Conservation (phyloP, 2,329 filamentous ascomycete species). For the Endothia cerciana region DNA sequence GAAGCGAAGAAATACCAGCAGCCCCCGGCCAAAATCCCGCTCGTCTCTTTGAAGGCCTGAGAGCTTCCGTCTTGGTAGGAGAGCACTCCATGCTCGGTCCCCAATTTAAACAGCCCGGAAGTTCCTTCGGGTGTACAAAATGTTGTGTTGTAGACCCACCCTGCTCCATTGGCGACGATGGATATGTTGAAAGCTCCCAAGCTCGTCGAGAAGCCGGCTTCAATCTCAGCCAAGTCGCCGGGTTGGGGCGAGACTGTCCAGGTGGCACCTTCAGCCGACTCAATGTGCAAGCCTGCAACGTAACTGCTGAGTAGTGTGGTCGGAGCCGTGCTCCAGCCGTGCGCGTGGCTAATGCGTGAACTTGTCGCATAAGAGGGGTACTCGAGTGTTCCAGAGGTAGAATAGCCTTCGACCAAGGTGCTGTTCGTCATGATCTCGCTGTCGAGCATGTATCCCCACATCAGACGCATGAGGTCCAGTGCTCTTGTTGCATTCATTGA, state of each 20-base stretch:
- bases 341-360: slow-evolving; percentile 15
- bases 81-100: neutral
- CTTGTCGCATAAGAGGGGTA: slow-evolving; percentile 16
- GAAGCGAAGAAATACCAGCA: neutral
- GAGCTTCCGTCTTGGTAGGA: neutral
- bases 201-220: slow-evolving; percentile 4
- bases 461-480: slow-evolving; percentile 10
- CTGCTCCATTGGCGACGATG: neutral
- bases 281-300: slow-evolving; percentile 15
- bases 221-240: neutral
- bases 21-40: neutral
- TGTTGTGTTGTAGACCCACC: neutral
- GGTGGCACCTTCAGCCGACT: slow-evolving; percentile 11
- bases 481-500: slow-evolving; percentile 15
- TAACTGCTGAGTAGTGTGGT: slow-evolving; percentile 14
- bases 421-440: slow-evolving; percentile 22
- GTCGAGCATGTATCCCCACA: slow-evolving; percentile 25
- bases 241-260: slow-evolving; percentile 19
- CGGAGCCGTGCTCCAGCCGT: slow-evolving; percentile 24
- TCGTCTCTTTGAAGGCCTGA: neutral
- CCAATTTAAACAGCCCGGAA: neutral
- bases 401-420: slow-evolving; percentile 23
- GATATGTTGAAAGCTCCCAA: slow-evolving; percentile 13
- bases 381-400: slow-evolving; percentile 18
- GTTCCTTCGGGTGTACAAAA: neutral